A percentile compares a stretch with the other conserved stretches of the same genome.
Evolutionary conservation across 306 rosid species (phyloP).

Genomic region (Medicago ruthenica): DNA sequence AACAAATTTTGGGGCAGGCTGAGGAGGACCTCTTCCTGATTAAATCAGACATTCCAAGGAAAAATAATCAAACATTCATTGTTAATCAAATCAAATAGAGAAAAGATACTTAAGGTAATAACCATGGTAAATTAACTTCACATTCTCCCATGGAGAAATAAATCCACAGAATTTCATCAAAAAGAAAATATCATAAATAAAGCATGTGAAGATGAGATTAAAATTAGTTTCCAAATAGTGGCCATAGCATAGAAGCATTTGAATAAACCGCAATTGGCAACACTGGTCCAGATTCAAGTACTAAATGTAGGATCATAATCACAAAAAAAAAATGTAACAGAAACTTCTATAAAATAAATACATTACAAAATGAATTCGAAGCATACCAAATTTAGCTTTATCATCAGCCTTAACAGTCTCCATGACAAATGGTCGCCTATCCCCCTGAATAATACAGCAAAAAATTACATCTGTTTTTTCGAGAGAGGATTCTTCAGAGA

Average conservation of each 20-base stretch:
- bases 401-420: slow-evolving; percentile 99
- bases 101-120: slow-evolving; percentile 12
- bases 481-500: slow-evolving; percentile 24
- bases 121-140: not conserved
- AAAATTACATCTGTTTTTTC: slow-evolving; percentile 27
- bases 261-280: not conserved
- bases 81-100: slow-evolving; percentile 27
- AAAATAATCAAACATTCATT: slow-evolving; percentile 22
- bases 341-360: slow-evolving; percentile 14
- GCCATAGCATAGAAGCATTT: not conserved
- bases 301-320: not conserved
- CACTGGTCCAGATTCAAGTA: not conserved
- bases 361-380: slow-evolving; percentile 13
- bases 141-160: slow-evolving; percentile 10
- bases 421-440: slow-evolving; percentile 78
- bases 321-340: slow-evolving; percentile 12
- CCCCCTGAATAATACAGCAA: slow-evolving; percentile 63
- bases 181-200: not conserved
- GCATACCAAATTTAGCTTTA: slow-evolving; percentile 83
- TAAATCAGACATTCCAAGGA: slow-evolving; percentile 27
- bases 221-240: not conserved
- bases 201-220: not conserved
- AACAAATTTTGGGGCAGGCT: slow-evolving; percentile 85
- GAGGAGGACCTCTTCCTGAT: slow-evolving; percentile 87
- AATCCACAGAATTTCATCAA: slow-evolving; percentile 5